Evolutionary conservation across 2,329 filamentous ascomycete species (phyloP), one percentile per base, ranked within the genome.

Genomic region (Aspergillus fischeri): DNA sequence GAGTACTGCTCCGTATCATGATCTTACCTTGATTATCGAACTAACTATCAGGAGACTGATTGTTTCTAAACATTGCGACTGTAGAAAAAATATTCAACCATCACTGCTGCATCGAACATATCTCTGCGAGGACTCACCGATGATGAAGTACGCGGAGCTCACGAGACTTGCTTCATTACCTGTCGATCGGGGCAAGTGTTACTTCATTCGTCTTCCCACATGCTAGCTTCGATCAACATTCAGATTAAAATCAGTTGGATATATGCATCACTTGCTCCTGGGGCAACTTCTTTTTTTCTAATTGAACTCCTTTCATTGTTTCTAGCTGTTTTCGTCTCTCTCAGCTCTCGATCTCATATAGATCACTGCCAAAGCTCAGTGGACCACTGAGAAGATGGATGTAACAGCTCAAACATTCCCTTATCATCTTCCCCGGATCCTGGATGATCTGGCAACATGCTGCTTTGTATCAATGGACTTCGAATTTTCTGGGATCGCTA

Each of bases 401-500:
- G 73, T 87, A 63, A 78, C 81, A 61, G 73, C 73, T 24, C 64
- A 68, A 57, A 76, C 79, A 50, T 86, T 84, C 66, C 72, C 75
- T 28, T 70, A 75, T 29, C 73, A 80, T 28, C 73, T 87, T 6
- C 77, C 86, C 3, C 77, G 77, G 42, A 80, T 89, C 38, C 71
- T 89, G 21, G 76, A 80, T 58, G 77, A 83, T 56, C 80, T 89
- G 55, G 79, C 83, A 27, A 76, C 81, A 55, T 81, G 84, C 35
- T 78, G 80, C 58, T 88, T 88, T 63, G 81, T 89, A 11, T 77
- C 85, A 3, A 77, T 89, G 57, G 86, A 89, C 66, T 76, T 88
- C 11, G 86, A 89, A 70, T 81, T 89, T 49, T 88, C 86, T 14
- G 86, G 86, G 2, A 85, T 89, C 24, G 76, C 79, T 2, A 70